A percentile compares a stretch with the other conserved stretches of the same genome.
Evolutionary conservation across 2,329 filamentous ascomycete genomes (phyloP).

Genomic region (Diaporthe ampelina): DNA sequence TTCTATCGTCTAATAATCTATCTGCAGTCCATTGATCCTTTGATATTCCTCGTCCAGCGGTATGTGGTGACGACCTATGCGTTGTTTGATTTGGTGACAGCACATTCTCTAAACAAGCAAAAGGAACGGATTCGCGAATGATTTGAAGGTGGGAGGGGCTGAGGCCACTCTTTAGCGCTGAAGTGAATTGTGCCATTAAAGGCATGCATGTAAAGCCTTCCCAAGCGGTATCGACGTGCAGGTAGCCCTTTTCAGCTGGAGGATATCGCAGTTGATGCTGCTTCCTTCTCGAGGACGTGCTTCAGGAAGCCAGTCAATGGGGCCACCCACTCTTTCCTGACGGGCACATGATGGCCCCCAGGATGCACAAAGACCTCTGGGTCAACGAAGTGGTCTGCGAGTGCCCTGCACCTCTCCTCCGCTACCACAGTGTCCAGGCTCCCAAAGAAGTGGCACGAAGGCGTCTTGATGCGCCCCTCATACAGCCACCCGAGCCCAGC

Average conservation of each 20-base stretch:
- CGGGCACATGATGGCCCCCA: slow-evolving; percentile 90
- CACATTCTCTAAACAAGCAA: no score
- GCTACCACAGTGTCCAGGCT: slow-evolving; percentile 74
- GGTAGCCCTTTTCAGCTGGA: neutral
- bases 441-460: slow-evolving; percentile 74
- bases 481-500: slow-evolving; percentile 72
- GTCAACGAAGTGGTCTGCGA: slow-evolving; percentile 62
- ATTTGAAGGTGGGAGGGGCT: neutral
- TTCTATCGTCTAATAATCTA: neutral
- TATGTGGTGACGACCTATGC: neutral
- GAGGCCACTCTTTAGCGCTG: neutral
- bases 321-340: slow-evolving; percentile 86
- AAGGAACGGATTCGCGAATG: neutral
- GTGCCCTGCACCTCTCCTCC: slow-evolving; percentile 63
- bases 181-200: neutral
- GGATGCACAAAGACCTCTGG: slow-evolving; percentile 77
- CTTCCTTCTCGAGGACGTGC: slow-evolving; percentile 44
- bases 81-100: neutral
- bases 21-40: neutral
- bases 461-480: slow-evolving; percentile 73
- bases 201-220: neutral
- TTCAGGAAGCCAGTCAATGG: slow-evolving; percentile 80
- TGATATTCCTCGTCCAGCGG: neutral
- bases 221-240: neutral
- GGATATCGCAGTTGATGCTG: neutral